Evolutionary conservation across 2,329 filamentous ascomycete genomes (phyloP), one percentile per base, ranked within the genome.

Genomic region (Ophiocordyceps camponoti-floridani): DNA sequence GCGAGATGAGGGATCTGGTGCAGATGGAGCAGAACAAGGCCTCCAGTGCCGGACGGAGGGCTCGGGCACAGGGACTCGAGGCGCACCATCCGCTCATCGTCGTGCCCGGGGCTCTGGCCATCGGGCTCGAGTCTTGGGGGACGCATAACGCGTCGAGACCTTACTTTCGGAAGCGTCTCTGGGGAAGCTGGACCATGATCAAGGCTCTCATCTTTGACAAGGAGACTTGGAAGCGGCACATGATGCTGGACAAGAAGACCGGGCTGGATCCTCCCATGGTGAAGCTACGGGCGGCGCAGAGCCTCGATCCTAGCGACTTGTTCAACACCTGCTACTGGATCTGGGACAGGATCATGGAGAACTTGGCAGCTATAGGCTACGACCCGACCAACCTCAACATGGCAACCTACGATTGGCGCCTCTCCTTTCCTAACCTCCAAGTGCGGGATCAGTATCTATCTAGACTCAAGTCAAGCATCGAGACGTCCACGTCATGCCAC

Each of bases 121-220:
- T 91, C 0, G 91, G 91, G 1, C 73, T 98, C 23, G 91, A 98
- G 63, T 94, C 86, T 42, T 98, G 91, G 91, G 86, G 89, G 4
- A 96, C 91, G 0, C 78, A 83, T 43, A 84, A 88, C 56, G 68
- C 72, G 40, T 94, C 88, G 7, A 75, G 86, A 33, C 83, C 81
- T 47, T 98, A 96, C 63, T 98, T 98, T 61, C 73, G 91, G 49
- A 94, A 93, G 65, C 73, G 91, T 45, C 66, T 98, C 43, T 98
- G 91, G 91, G 91, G 91, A 4, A 94, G 86, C 53, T 98, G 93
- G 91, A 94, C 77, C 50, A 98, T 98, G 91, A 95, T 98, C 87
- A 76, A 82, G 43, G 89, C 91, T 0, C 65, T 98, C 51, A 85
- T 98, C 2, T 64, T 94, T 55, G 91, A 96, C 61, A 95, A 96